Conservation (phyloP, 139 green algal genomes). For the Yamagishiella unicocca region DNA sequence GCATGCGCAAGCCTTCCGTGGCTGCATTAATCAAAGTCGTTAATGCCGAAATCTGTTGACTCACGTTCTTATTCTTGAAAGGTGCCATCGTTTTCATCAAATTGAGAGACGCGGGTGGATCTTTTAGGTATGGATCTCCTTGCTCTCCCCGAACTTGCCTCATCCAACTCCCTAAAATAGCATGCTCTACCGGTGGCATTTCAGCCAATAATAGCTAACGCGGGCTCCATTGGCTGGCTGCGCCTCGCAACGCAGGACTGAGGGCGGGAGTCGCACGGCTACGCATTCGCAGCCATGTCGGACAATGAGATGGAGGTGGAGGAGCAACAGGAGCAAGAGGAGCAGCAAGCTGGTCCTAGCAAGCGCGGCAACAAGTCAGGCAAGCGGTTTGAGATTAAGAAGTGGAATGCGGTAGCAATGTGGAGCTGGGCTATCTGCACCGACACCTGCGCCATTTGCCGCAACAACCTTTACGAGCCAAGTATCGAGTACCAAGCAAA, state of each 20-base stretch:
- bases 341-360: slow-evolving; percentile 52
- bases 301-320: slow-evolving; percentile 60
- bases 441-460: slow-evolving; percentile 97
- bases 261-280: not conserved
- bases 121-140: too few relatives aligned
- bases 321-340: slow-evolving; percentile 38
- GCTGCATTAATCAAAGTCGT: too few relatives aligned
- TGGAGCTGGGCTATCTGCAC: slow-evolving; percentile 98
- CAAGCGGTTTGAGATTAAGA: slow-evolving; percentile 97
- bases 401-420: slow-evolving; percentile 98
- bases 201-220: too few relatives aligned
- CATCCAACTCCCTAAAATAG: too few relatives aligned
- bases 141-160: too few relatives aligned
- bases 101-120: too few relatives aligned
- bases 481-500: slow-evolving; percentile 99
- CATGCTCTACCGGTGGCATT: too few relatives aligned
- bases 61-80: too few relatives aligned
- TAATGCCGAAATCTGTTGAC: too few relatives aligned
- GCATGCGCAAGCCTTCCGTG: too few relatives aligned
- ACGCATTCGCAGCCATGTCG: slow-evolving; percentile 5
- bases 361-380: slow-evolving; percentile 60
- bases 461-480: slow-evolving; percentile 98
- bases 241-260: not conserved
- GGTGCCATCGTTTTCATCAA: too few relatives aligned
- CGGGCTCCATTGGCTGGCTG: not conserved